These are phyloP conservation scores for Entomortierella chlamydospora DNA, from an alignment of 192 early-diverging fungal species.

Conservation along the genomic window DNA sequence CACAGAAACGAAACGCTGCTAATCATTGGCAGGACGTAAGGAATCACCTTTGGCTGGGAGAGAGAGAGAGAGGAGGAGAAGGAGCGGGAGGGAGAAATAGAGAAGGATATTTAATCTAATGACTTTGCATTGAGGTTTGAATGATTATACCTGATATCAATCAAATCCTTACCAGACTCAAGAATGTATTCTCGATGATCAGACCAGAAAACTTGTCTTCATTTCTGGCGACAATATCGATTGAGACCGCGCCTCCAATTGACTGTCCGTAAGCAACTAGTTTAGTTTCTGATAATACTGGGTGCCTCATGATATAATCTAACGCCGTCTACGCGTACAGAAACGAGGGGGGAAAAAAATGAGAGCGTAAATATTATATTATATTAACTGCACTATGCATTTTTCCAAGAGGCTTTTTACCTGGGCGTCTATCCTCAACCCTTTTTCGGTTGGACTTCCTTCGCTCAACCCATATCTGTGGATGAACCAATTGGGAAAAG, in stretches of 20 bases:
- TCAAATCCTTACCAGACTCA: constrained; percentile 73
- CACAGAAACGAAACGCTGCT: constrained; percentile 80
- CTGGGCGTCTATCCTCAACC: constrained; percentile 89
- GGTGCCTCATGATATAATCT: constrained; percentile 85
- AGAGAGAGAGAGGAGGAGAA: constrained; percentile 9
- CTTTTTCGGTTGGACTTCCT: constrained; percentile 87
- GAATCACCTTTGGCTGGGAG: constrained; percentile 85
- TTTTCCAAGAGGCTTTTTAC: constrained; percentile 38
- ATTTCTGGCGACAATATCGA: constrained; percentile 84
- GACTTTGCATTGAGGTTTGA: too few species aligned
- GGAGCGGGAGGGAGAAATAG: too few species aligned
- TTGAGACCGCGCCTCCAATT: constrained; percentile 96
- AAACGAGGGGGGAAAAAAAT: background rate
- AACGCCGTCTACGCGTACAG: constrained; percentile 74
- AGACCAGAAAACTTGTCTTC: constrained; percentile 82
- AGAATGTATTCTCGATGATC: constrained; percentile 95
- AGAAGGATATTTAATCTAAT: too few species aligned
- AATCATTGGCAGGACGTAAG: constrained; percentile 83
- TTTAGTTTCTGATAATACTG: constrained; percentile 76
- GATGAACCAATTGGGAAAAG: background rate
- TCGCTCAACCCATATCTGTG: constrained; percentile 87
- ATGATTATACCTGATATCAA: background rate
- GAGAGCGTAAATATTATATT: background rate
- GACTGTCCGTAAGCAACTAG: constrained; percentile 95
- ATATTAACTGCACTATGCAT: background rate